Conservation (phyloP, 2,329 filamentous ascomycete species). For the Pochonia chlamydosporia region DNA sequence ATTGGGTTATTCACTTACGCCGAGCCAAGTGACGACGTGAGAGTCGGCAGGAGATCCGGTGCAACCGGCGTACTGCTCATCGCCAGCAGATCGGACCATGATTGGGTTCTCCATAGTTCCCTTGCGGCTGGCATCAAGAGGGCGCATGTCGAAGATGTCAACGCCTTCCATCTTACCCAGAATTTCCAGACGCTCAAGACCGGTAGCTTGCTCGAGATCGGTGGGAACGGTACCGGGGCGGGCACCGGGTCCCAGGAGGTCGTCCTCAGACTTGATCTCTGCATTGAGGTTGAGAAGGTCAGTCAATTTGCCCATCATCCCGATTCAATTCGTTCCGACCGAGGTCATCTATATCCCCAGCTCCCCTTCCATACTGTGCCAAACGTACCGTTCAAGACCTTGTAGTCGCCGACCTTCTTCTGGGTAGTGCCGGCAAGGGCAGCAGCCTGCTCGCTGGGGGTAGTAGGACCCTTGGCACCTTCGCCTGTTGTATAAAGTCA, state of each 20-base stretch:
- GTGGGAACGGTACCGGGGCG: slow-evolving; percentile 78
- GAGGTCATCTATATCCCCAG: slow-evolving; percentile 13
- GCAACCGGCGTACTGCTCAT: slow-evolving; percentile 96
- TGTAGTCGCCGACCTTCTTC: slow-evolving; percentile 41
- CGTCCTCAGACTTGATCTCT: slow-evolving; percentile 81
- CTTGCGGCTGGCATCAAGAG: slow-evolving; percentile 82
- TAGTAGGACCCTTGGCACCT: slow-evolving; percentile 27
- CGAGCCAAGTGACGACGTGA: slow-evolving; percentile 85
- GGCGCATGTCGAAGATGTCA: slow-evolving; percentile 97
- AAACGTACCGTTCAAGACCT: slow-evolving; percentile 42
- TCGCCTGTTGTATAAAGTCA: slow-evolving; percentile 23
- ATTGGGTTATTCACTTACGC: slow-evolving; percentile 51
- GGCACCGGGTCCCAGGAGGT: slow-evolving; percentile 81
- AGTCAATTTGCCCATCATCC: slow-evolving; percentile 9
- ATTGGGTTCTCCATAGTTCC: slow-evolving; percentile 93
- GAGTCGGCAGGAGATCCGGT: slow-evolving; percentile 91
- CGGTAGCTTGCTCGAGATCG: slow-evolving; percentile 92
- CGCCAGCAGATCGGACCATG: slow-evolving; percentile 81
- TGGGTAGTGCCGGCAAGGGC: slow-evolving; percentile 30
- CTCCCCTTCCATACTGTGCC: slow-evolving; percentile 11
- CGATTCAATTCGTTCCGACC: slow-evolving; percentile 6
- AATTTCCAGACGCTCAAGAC: slow-evolving; percentile 97
- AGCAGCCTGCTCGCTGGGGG: slow-evolving; percentile 31
- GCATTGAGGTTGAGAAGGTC: slow-evolving; percentile 16
- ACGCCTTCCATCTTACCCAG: slow-evolving; percentile 98